Base-by-base conservation (phyloP, 1,284 basidiomycete species). In the Thecaphora thlaspeos region DNA sequence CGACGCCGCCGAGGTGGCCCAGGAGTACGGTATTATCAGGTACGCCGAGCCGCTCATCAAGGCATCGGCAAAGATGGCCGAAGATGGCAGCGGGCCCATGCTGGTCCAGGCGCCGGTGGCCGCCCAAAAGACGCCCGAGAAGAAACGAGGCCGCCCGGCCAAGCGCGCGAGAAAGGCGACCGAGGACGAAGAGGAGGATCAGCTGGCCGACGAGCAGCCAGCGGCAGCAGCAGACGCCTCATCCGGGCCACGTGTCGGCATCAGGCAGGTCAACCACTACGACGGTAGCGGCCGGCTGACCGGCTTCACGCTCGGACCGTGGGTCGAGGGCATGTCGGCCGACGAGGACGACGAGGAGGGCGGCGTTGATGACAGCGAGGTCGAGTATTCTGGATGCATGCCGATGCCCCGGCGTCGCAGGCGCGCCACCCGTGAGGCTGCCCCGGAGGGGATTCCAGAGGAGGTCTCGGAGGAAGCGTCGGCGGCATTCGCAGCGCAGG, bases 31-130 rank as follows among this genome's bases (percentile, higher is more conserved):
- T n/a, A 81, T 91, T 14, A 81, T 79, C 12, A 78, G 81, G 26
- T 82, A 89, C 64, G 84, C 89, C 55, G 78, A 82, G 42, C 82
- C 84, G 9, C 86, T 95, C 39, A 84, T 88, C 39, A 82, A 84
- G 21, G 89, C 92, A 5, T 74, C 80, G 1, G 91, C 92, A 1
- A 90, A 91, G 77, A 88, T 89, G 9, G 41, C 56, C 21, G 67
- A 66, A 11, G 62, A 63, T 34, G 49, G 66, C 15, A 63, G 68
- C n/a, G 48, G 48, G 7, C 70, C 67, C 24, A 41, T 75, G 42
- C 66, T 71, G 21, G 49, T 40, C 38, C 21, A 42, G 51, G 51
- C n/a, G n/a, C n/a, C n/a, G n/a, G n/a, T n/a, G n/a, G n/a, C 45
- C 5, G 18, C 15, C 42, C 28, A 26, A 12, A 22, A 26, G 38